Evolutionary conservation across 768 basidiomycete species (phyloP).

Genomic region (Trametes meyenii): DNA sequence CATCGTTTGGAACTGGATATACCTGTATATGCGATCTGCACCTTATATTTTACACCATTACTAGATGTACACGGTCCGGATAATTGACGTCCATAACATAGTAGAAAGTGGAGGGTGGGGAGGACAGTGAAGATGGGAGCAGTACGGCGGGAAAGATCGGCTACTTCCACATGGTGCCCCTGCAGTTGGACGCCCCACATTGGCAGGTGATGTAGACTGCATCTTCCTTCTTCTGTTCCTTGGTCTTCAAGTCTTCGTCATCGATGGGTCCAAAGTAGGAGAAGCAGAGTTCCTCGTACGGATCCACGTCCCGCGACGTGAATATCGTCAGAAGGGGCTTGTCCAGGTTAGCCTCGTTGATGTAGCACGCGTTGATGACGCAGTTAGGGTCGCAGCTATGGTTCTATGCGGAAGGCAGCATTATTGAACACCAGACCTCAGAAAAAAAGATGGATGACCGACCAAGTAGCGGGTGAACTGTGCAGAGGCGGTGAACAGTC

Average conservation of each 20-base stretch:
- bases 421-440: not conserved
- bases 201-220: constrained; percentile 51
- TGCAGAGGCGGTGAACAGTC: constrained; percentile 8
- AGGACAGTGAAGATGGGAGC: not conserved
- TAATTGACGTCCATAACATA: constrained; percentile 13
- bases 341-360: constrained; percentile 72
- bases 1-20: not conserved
- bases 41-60: not conserved
- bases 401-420: constrained; percentile 52
- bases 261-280: constrained; percentile 63
- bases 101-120: not conserved
- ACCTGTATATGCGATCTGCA: not conserved
- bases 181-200: constrained; percentile 57
- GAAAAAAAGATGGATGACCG: constrained; percentile 29
- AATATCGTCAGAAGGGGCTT: constrained; percentile 75
- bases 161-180: constrained; percentile 41
- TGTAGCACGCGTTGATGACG: constrained; percentile 68
- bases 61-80: constrained; percentile 1
- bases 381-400: constrained; percentile 93
- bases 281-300: constrained; percentile 76
- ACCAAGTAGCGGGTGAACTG: constrained; percentile 94
- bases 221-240: constrained; percentile 5
- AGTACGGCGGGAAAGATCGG: not conserved
- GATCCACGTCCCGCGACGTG: constrained; percentile 61
- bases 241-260: constrained; percentile 27